Evolutionary conservation across 441 rosid genomes (phyloP).

Genomic region (Populus hybrid): DNA sequence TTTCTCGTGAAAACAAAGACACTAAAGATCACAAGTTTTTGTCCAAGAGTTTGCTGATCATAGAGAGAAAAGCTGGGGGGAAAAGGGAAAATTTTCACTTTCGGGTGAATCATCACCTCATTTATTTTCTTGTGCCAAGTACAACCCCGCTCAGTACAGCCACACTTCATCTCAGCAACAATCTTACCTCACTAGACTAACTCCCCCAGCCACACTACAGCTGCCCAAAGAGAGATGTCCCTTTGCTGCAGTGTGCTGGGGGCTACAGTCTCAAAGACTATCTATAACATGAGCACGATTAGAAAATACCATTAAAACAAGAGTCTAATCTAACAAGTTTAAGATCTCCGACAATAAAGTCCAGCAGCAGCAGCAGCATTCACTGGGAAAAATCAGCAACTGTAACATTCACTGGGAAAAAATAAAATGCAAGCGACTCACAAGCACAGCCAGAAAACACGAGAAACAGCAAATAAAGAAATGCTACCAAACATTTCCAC

Average conservation of each 20-base stretch:
- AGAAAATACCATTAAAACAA: background rate
- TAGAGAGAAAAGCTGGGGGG: too few species aligned
- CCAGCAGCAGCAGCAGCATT: background rate
- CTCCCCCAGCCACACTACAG: too few species aligned
- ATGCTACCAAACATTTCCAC: constrained; percentile 1
- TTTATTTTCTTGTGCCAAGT: too few species aligned
- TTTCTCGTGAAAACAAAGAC: too few species aligned
- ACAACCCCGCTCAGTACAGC: background rate
- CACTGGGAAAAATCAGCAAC: constrained; percentile 2
- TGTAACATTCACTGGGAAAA: background rate
- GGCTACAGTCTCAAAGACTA: too few species aligned
- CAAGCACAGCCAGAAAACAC: constrained; percentile 10
- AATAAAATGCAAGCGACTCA: background rate
- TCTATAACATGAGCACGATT: too few species aligned
- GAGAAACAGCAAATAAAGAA: constrained; percentile 14
- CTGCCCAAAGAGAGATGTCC: too few species aligned
- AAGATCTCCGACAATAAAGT: background rate
- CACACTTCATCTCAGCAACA: background rate
- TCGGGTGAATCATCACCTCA: too few species aligned
- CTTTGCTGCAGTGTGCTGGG: too few species aligned
- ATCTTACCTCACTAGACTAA: too few species aligned
- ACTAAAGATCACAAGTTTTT: background rate
- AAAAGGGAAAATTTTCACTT: too few species aligned
- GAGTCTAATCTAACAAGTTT: constrained; percentile 1
- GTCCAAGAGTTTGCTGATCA: background rate